Conservation (phyloP, 2,329 filamentous ascomycete species). For the Neofusicoccum sp. region DNA sequence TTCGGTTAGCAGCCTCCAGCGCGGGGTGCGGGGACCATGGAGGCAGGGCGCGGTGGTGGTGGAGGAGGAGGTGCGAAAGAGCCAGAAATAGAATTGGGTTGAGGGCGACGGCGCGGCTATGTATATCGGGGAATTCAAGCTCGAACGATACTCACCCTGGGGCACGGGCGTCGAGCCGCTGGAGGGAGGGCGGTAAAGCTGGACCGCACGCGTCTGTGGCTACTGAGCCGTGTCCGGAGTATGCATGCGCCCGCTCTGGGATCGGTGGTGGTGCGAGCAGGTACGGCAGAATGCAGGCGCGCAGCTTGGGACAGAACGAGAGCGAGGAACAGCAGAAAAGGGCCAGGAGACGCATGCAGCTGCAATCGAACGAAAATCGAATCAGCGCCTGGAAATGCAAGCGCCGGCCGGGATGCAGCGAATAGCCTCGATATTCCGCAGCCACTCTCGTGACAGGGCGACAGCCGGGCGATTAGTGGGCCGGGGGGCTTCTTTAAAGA, state of each 20-base stretch:
- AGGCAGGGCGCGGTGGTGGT: neutral
- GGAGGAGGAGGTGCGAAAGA: neutral
- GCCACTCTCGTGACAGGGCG: constrained; percentile 17
- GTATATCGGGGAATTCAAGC: constrained; percentile 29
- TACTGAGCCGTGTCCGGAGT: constrained; percentile 35
- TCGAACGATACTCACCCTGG: neutral
- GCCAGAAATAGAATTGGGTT: constrained; percentile 22
- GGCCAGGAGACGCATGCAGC: constrained; percentile 16
- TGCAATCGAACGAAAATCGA: constrained; percentile 13
- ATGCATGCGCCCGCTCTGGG: constrained; percentile 44
- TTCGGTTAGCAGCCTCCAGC: constrained; percentile 24
- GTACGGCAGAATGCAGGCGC: constrained; percentile 30
- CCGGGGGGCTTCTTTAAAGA: constrained; percentile 14
- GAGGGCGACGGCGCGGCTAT: constrained; percentile 26
- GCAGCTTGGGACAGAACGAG: constrained; percentile 33
- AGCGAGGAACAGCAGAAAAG: constrained; percentile 31
- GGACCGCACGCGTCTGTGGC: constrained; percentile 36
- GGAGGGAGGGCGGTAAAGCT: constrained; percentile 36
- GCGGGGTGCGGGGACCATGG: constrained; percentile 3
- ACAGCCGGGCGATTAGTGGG: neutral
- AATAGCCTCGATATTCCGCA: constrained; percentile 1
- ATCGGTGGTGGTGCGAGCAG: constrained; percentile 22
- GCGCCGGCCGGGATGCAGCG: neutral
- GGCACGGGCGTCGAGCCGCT: constrained; percentile 25
- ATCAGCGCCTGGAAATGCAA: constrained; percentile 19